These are phyloP conservation scores for Populus tomentosa DNA, from an alignment of 441 rosid species.

Conservation along the genomic window DNA sequence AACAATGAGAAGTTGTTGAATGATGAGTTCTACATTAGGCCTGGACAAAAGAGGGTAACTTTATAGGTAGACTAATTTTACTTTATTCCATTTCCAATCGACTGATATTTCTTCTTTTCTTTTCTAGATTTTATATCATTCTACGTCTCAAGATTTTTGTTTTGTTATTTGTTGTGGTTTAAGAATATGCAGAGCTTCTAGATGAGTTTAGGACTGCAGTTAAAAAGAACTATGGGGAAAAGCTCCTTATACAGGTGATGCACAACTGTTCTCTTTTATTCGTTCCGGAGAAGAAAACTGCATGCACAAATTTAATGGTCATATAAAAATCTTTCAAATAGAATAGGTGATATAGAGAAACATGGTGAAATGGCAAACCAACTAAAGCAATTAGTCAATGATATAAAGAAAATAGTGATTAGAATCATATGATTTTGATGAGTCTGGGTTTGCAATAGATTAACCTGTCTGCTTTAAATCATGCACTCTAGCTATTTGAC, in stretches of 20 bases:
- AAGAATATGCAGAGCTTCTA: slow-evolving; percentile 75
- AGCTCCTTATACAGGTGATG: slow-evolving; percentile 67
- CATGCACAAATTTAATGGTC: no score
- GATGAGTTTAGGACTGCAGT: slow-evolving; percentile 81
- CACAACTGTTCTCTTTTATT: no score
- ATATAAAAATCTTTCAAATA: no score
- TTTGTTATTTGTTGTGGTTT: slow-evolving; percentile 9
- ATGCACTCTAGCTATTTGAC: no score
- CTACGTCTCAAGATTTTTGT: neutral
- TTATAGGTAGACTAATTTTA: slow-evolving; percentile 50
- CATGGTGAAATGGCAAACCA: no score
- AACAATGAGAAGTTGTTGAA: slow-evolving; percentile 73
- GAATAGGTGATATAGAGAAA: no score
- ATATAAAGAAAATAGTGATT: no score
- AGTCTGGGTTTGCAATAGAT: no score
- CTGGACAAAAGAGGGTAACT: slow-evolving; percentile 67
- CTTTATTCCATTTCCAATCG: neutral
- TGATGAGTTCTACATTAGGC: slow-evolving; percentile 86
- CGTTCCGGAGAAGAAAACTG: no score
- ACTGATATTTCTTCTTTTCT: neutral
- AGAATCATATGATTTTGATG: no score
- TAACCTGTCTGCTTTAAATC: no score
- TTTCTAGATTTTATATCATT: neutral
- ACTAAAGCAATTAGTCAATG: no score
- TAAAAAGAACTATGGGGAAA: slow-evolving; percentile 84